Evolutionary conservation across 1,139 yeast species (phyloP).

Genomic region (Yamadazyma atlantica): DNA sequence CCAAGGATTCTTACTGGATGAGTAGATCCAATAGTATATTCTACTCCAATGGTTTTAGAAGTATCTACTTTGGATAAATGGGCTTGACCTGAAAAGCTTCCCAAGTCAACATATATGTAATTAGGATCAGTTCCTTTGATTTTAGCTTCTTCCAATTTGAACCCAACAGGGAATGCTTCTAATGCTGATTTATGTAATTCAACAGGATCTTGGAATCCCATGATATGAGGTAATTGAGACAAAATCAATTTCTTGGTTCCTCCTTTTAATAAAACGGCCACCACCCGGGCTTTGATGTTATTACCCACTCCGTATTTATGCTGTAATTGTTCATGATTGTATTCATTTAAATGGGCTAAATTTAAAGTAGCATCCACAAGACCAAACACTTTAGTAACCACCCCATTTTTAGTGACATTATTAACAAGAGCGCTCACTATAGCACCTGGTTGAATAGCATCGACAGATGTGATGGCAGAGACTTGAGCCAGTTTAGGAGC

Average conservation of each 20-base stretch:
- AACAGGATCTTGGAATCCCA: constrained; percentile 23
- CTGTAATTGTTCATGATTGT: constrained; percentile 48
- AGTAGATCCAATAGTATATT: constrained; percentile 60
- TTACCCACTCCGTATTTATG: constrained; percentile 68
- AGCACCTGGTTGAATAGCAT: constrained; percentile 82
- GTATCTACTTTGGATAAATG: constrained; percentile 69
- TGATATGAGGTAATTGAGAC: constrained; percentile 61
- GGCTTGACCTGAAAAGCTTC: constrained; percentile 62
- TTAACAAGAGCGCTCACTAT: constrained; percentile 72
- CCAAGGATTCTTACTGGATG: constrained; percentile 81
- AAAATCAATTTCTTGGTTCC: constrained; percentile 63
- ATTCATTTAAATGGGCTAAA: constrained; percentile 61
- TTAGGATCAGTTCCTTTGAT: constrained; percentile 58
- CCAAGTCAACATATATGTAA: constrained; percentile 58
- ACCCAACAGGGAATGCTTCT: constrained; percentile 79
- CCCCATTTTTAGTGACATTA: constrained; percentile 60
- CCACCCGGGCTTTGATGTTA: constrained; percentile 65
- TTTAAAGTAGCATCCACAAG: constrained; percentile 71
- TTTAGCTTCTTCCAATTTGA: constrained; percentile 57
- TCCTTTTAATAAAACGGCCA: constrained; percentile 56
- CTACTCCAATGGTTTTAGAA: constrained; percentile 48
- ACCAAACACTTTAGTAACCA: constrained; percentile 69
- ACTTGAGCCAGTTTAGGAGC: constrained; percentile 40
- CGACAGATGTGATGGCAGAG: constrained; percentile 64
- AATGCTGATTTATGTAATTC: constrained; percentile 31